These are phyloP conservation scores for Apocynum venetum DNA, from an alignment of 257 asterid species.

Conservation along the genomic window DNA sequence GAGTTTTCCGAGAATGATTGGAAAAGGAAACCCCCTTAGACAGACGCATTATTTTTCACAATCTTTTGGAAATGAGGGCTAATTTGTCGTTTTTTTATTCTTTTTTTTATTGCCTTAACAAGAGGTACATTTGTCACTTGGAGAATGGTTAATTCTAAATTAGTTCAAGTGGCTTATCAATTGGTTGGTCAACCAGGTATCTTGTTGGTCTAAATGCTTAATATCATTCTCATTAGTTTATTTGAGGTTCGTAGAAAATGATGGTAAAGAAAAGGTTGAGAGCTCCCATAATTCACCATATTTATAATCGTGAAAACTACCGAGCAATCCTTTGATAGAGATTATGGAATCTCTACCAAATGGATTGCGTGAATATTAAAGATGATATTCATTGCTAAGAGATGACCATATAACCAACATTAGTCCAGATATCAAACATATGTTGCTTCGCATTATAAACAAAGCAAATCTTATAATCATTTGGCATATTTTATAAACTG, in stretches of 20 bases:
- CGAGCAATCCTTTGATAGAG: neutral
- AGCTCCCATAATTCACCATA: neutral
- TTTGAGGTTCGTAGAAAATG: neutral
- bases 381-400: neutral
- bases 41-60: constrained; percentile 6
- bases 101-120: neutral
- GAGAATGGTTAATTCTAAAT: constrained; percentile 4
- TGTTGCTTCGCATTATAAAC: neutral
- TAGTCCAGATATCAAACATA: neutral
- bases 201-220: neutral
- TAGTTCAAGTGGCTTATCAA: neutral
- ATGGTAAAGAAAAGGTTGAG: neutral
- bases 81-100: neutral
- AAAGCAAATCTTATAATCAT: neutral
- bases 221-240: constrained; percentile 3
- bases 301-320: constrained; percentile 8
- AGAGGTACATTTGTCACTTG: constrained; percentile 7
- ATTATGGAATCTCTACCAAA: neutral
- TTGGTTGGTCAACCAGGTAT: neutral
- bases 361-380: neutral
- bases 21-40: constrained; percentile 44
- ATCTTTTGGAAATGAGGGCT: constrained; percentile 2
- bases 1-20: constrained; percentile 26
- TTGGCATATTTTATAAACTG: too few relatives aligned
- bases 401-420: neutral